phyloP scores from a whole-genome alignment of 1,139 yeast species.

The Nakaseomyces nivariensis region DNA sequence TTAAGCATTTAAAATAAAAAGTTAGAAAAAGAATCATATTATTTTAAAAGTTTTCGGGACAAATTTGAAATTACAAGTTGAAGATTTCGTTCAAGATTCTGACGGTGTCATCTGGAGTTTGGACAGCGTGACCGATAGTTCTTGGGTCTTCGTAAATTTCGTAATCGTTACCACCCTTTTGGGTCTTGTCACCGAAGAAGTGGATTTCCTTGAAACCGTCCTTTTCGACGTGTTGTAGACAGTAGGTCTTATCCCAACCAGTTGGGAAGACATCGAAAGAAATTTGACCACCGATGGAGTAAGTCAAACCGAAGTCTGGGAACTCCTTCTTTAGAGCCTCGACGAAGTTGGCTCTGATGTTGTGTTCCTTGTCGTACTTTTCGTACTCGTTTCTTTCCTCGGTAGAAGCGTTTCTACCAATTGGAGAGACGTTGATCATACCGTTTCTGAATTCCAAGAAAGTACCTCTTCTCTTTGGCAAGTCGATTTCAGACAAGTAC shows the following conservation, averaged over 20 bases:
- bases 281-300: conserved; percentile 98
- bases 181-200: conserved; percentile 97
- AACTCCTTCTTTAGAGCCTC: conserved; percentile 73
- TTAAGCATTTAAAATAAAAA: neutral
- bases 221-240: conserved; percentile 79
- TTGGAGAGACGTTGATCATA: conserved; percentile 95
- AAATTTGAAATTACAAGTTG: conserved; percentile 19
- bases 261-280: conserved; percentile 99
- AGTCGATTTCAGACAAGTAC: conserved; percentile 75
- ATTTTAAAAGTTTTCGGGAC: neutral
- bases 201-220: conserved; percentile 84
- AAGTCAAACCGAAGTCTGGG: conserved; percentile 76
- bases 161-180: conserved; percentile 96
- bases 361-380: conserved; percentile 65
- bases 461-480: conserved; percentile 95
- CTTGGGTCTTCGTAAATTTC: conserved; percentile 87
- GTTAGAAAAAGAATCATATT: no score
- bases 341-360: conserved; percentile 76
- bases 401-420: conserved; percentile 95
- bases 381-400: conserved; percentile 90
- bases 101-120: conserved; percentile 80
- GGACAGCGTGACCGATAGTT: conserved; percentile 92
- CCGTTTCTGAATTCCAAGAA: conserved; percentile 98
- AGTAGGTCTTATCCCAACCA: conserved; percentile 99
- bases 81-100: conserved; percentile 76